These are phyloP conservation scores for Botryobasidium botryosum DNA, from an alignment of 768 basidiomycete genomes.

Conservation along the genomic window DNA sequence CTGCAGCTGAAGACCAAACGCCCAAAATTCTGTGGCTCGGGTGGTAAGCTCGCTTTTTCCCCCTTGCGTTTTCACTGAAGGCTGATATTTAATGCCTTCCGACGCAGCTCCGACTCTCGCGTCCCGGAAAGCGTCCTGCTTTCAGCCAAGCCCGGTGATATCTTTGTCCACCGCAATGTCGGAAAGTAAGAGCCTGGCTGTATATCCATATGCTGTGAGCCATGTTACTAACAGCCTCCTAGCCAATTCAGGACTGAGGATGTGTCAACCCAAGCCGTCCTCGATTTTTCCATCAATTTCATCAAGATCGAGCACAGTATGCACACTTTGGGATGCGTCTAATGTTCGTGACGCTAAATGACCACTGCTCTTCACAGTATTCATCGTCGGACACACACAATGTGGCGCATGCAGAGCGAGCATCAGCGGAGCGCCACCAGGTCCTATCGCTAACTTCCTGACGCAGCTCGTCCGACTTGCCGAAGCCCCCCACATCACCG, in stretches of 20 bases:
- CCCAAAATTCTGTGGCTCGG: conserved; percentile 27
- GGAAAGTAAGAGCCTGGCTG: conserved; percentile 46
- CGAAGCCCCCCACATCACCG: conserved; percentile 11
- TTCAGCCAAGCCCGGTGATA: conserved; percentile 50
- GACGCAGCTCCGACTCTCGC: conserved; percentile 71
- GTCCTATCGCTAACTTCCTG: conserved; percentile 15
- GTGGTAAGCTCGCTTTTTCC: conserved; percentile 22
- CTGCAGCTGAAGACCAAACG: conserved; percentile 44
- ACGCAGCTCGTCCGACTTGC: conserved; percentile 19
- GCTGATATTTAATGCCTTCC: conserved; percentile 10
- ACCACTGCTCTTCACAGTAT: too few relatives aligned
- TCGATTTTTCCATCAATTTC: conserved; percentile 62
- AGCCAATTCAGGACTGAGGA: conserved; percentile 66
- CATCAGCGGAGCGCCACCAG: conserved; percentile 4
- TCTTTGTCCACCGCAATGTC: conserved; percentile 75
- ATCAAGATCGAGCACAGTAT: too few relatives aligned
- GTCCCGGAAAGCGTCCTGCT: conserved; percentile 67
- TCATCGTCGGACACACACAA: conserved; percentile 69
- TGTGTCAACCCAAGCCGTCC: conserved; percentile 49
- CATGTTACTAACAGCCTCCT: neutral
- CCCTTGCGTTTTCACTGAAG: too few relatives aligned
- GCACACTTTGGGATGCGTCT: too few relatives aligned
- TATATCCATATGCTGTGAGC: neutral
- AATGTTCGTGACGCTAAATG: too few relatives aligned
- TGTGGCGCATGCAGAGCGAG: conserved; percentile 35